phyloP scores from a whole-genome alignment of 768 basidiomycete species.

The Trametes elegans region DNA sequence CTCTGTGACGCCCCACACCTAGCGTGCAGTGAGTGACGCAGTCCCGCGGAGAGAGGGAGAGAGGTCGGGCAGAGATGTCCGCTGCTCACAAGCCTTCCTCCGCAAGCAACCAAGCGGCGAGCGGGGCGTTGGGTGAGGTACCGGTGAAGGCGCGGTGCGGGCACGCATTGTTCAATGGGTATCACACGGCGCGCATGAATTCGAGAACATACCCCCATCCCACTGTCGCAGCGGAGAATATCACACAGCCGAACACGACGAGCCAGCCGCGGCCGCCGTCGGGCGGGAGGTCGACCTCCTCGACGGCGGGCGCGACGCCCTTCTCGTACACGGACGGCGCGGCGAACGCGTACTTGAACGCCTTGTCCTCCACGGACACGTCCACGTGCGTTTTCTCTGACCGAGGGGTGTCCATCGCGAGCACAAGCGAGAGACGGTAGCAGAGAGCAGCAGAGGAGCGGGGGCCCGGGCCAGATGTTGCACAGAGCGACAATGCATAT shows the following conservation, averaged over 20 bases:
- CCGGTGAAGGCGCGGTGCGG: no score
- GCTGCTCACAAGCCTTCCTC: conserved; percentile 26
- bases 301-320: conserved; percentile 2
- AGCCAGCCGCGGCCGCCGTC: conserved; percentile 26
- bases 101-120: conserved; percentile 1
- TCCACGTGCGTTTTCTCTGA: conserved; percentile 24
- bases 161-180: conserved; percentile 2
- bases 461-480: not conserved
- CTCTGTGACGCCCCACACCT: conserved; percentile 36
- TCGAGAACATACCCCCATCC: conserved; percentile 26
- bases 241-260: conserved; percentile 24
- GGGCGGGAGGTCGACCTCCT: conserved; percentile 17
- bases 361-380: conserved; percentile 7
- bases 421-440: not conserved
- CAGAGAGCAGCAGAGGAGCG: not conserved
- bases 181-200: not conserved
- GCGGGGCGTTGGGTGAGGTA: not conserved
- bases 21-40: conserved; percentile 21
- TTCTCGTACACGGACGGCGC: conserved; percentile 19
- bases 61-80: conserved; percentile 19
- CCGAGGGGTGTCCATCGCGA: conserved; percentile 22
- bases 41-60: conserved; percentile 21
- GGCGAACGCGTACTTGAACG: conserved; percentile 10
- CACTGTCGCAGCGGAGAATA: conserved; percentile 21
- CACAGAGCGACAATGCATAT: not conserved